Conservation (phyloP, 2,329 filamentous ascomycete genomes). For the Pleomassaria siparia region DNA sequence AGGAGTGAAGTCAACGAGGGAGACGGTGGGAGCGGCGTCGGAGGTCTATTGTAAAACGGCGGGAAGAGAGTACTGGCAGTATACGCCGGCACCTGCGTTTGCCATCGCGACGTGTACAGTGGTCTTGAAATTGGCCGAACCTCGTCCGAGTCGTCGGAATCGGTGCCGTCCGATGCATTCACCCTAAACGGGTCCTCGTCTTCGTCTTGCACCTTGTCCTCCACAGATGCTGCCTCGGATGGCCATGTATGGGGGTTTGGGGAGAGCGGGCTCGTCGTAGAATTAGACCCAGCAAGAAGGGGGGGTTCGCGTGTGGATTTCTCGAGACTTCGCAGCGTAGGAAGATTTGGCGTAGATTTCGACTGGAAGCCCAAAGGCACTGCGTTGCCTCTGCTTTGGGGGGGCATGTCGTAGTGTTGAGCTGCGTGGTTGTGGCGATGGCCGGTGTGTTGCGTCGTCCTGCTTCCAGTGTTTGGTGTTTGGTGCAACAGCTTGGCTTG, state of each 20-base stretch:
- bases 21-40: constrained; percentile 88
- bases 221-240: constrained; percentile 43
- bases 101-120: constrained; percentile 48
- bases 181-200: constrained; percentile 20
- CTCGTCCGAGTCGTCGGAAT: constrained; percentile 29
- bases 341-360: constrained; percentile 51
- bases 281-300: constrained; percentile 12
- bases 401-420: constrained; percentile 40
- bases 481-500: not conserved
- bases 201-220: constrained; percentile 36
- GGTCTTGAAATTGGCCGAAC: constrained; percentile 30
- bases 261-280: constrained; percentile 20
- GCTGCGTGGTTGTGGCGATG: not conserved
- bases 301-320: constrained; percentile 8
- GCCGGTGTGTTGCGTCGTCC: no score
- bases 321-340: constrained; percentile 42
- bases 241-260: constrained; percentile 25
- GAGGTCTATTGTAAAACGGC: constrained; percentile 96
- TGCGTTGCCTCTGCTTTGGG: constrained; percentile 46
- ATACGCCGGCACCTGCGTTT: constrained; percentile 46
- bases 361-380: constrained; percentile 47
- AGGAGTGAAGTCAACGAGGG: constrained; percentile 90
- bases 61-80: constrained; percentile 58
- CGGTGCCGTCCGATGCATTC: constrained; percentile 22
- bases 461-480: not conserved